Evolutionary conservation across 768 basidiomycete species (phyloP).

Genomic region (Xerocomus brunneocitrinus): DNA sequence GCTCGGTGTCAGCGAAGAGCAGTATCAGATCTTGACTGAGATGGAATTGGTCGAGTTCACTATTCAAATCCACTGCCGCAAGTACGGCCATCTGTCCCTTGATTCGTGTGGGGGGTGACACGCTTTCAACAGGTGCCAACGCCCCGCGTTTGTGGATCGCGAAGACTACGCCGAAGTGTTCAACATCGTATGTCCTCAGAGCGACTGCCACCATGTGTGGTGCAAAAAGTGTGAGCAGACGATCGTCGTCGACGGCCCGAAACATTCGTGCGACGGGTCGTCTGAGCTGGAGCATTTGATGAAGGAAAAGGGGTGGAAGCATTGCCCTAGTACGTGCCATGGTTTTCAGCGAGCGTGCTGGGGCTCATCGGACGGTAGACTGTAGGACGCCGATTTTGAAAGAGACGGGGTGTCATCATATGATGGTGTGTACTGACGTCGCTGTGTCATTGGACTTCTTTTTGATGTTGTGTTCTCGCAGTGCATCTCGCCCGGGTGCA

Average conservation of each 20-base stretch:
- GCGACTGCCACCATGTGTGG: conserved; percentile 49
- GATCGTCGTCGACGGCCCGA: conserved; percentile 33
- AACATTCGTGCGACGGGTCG: conserved; percentile 57
- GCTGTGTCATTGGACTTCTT: not conserved
- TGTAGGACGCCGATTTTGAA: conserved; percentile 49
- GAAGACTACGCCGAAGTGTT: conserved; percentile 38
- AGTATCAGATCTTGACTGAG: conserved; percentile 40
- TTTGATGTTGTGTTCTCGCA: conserved; percentile 17
- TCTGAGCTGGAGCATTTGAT: conserved; percentile 51
- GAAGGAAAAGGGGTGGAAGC: conserved; percentile 54
- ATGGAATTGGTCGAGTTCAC: conserved; percentile 44
- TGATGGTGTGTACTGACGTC: conserved; percentile 37
- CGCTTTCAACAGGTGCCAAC: conserved; percentile 40
- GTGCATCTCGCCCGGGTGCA: conserved; percentile 56
- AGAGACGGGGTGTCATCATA: conserved; percentile 53
- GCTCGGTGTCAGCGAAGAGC: conserved; percentile 42
- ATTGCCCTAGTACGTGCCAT: conserved; percentile 48
- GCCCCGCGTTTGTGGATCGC: conserved; percentile 47
- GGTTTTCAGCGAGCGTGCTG: not conserved
- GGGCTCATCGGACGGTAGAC: conserved; percentile 21
- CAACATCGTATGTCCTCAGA: conserved; percentile 47
- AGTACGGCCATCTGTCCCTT: conserved; percentile 28
- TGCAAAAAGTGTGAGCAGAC: conserved; percentile 55
- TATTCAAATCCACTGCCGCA: conserved; percentile 45
- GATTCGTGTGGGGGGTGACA: not conserved